Conservation (phyloP, 2,329 filamentous ascomycete genomes). For the Cryphonectria carpinicola region DNA sequence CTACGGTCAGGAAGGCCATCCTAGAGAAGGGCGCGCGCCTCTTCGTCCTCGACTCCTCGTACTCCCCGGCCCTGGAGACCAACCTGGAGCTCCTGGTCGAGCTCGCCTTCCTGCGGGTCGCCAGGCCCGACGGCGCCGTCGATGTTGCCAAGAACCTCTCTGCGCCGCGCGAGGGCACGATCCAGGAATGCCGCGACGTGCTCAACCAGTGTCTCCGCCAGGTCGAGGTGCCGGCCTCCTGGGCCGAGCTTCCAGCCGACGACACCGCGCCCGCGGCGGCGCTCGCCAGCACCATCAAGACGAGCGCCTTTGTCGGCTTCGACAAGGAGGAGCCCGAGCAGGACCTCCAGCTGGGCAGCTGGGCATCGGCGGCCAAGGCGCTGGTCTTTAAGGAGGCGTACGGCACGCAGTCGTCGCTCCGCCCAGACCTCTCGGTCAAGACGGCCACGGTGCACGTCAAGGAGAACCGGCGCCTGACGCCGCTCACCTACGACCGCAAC, state of each 20-base stretch:
- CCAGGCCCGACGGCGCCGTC: constrained; percentile 66
- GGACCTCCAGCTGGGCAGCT: constrained; percentile 68
- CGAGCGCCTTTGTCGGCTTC: constrained; percentile 83
- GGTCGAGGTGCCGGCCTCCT: constrained; percentile 77
- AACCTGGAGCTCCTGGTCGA: constrained; percentile 71
- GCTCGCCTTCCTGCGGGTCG: constrained; percentile 80
- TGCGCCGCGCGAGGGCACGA: constrained; percentile 55
- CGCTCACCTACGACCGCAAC: constrained; percentile 88
- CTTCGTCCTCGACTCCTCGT: constrained; percentile 74
- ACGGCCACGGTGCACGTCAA: constrained; percentile 88
- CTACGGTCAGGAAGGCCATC: constrained; percentile 70
- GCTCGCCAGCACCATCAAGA: constrained; percentile 67
- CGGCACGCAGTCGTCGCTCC: constrained; percentile 71
- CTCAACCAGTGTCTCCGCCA: constrained; percentile 72
- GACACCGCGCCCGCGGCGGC: constrained; percentile 45
- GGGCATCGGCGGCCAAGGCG: constrained; percentile 84
- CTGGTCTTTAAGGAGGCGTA: constrained; percentile 95
- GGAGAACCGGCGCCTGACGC: constrained; percentile 93
- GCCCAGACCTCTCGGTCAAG: constrained; percentile 84
- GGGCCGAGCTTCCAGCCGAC: constrained; percentile 72
- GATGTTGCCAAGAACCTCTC: constrained; percentile 68
- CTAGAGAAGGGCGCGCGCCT: constrained; percentile 72
- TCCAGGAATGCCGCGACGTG: constrained; percentile 65
- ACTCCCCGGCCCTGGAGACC: constrained; percentile 69
- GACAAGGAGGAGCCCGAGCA: constrained; percentile 76